Conservation (phyloP, 495 filamentous ascomycete genomes). For the Lophium mytilinum region DNA sequence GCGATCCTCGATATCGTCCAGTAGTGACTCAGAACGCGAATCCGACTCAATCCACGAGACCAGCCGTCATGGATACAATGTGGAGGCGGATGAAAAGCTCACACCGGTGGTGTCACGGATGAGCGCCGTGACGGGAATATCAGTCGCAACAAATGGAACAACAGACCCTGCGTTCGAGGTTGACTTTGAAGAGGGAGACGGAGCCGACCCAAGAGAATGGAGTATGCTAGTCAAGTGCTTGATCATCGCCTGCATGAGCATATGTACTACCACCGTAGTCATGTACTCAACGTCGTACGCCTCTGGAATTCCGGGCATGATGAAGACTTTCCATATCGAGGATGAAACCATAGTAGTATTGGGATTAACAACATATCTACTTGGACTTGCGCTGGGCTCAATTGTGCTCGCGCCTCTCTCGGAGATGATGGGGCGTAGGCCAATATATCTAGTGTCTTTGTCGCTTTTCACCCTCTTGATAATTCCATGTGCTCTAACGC, state of each 20-base stretch:
- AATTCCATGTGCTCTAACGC: constrained; percentile 63
- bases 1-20: neutral
- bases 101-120: neutral
- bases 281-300: constrained; percentile 84
- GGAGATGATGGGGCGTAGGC: constrained; percentile 71
- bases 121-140: neutral
- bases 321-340: constrained; percentile 52
- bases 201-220: constrained; percentile 72
- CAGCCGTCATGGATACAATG: neutral
- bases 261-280: constrained; percentile 66
- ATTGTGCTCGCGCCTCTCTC: constrained; percentile 67
- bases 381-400: constrained; percentile 65
- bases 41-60: neutral
- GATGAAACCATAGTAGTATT: constrained; percentile 55
- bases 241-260: constrained; percentile 57
- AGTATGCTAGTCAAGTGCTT: constrained; percentile 55
- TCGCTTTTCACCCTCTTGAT: constrained; percentile 56
- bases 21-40: neutral
- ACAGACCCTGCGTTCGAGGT: constrained; percentile 66
- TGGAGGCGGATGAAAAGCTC: neutral
- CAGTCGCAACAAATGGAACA: constrained; percentile 44
- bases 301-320: constrained; percentile 56
- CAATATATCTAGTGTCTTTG: constrained; percentile 60
- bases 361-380: constrained; percentile 70
- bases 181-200: constrained; percentile 55